Percentiles rank a stretch among this genome's conserved stretches.
Conservation (phyloP, 495 filamentous ascomycete species). For the Aspergillus steynii region DNA sequence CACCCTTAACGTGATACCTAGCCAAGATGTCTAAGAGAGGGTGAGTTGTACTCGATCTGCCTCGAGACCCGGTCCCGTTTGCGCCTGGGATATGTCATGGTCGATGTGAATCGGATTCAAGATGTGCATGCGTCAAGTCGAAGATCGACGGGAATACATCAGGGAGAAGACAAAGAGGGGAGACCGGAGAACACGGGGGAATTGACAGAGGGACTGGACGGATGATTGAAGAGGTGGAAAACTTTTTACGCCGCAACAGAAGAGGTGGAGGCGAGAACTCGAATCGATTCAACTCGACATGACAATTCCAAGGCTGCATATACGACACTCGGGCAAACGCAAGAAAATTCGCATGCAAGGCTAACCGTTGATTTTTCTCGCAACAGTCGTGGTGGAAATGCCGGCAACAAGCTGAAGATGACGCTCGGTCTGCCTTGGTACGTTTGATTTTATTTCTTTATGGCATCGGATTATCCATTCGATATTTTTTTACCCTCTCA, state of each 20-base stretch:
- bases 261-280: not conserved
- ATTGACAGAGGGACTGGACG: not conserved
- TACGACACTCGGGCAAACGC: not conserved
- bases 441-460: conserved; percentile 41
- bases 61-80: not conserved
- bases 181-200: conserved; percentile 2
- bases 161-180: not conserved
- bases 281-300: not conserved
- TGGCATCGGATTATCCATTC: not conserved
- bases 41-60: conserved; percentile 36
- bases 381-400: conserved; percentile 77
- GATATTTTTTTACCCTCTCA: not conserved
- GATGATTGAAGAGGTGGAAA: not conserved
- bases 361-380: conserved; percentile 28
- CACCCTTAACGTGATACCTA: conserved; percentile 45
- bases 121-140: not conserved
- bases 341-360: conserved; percentile 12
- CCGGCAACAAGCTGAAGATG: conserved; percentile 99
- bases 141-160: not conserved
- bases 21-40: conserved; percentile 60
- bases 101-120: not conserved
- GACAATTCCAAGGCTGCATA: not conserved
- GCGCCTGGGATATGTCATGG: not conserved
- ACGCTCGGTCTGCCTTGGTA: conserved; percentile 99
- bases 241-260: not conserved